Base-by-base conservation (phyloP, 2,329 filamentous ascomycete species). In the Colletotrichum costaricense region DNA sequence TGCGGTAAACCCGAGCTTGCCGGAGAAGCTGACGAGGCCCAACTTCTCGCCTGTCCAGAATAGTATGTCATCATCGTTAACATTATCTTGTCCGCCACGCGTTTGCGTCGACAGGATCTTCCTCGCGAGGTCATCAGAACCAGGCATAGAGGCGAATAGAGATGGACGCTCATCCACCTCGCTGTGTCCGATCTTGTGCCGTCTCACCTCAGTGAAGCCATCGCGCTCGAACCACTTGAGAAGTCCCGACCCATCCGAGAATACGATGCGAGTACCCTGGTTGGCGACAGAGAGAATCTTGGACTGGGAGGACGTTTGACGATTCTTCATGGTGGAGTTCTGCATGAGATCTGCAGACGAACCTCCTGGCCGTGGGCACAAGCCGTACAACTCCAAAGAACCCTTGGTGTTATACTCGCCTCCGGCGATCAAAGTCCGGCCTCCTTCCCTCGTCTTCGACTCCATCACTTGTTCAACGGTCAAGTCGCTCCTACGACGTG, bases 351-450 rank as follows among this genome's bases (percentile, higher is more conserved):
- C 76, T 26, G 75, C 78, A 7, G 60, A 30, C 16, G 52, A 46
- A 19, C 57, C 38, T 5, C 62, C 68, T n/a, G 22, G 63, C 6
- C 28, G 57, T 56, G 76, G 79, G 55, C 76, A 82, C 28, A 94
- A 83, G 16, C 91, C 91, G 81, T 97, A 98, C n/a, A 98, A 84
- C 79, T 98, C 96, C 2, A 98, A 86, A 0, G 93, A 95, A 0
- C 96, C 96, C 81, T 97, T 95, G 38, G 93, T 94, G 77, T 97
- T 97, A 84, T 98, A 98, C 79, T 96, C 94, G 5, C 95, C 96
- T 52, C 93, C 94, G 3, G 95, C 94, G 64, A 98, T 89, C 30
- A 98, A 83, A 0, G 93, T 95, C 58, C 92, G 87, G 0, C 92
- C 88, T 14, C 81, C 88, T 0, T 82, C 78, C 0, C 81, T 80